Base-by-base conservation (phyloP, 306 rosid species). In the Trifolium subterraneum region DNA sequence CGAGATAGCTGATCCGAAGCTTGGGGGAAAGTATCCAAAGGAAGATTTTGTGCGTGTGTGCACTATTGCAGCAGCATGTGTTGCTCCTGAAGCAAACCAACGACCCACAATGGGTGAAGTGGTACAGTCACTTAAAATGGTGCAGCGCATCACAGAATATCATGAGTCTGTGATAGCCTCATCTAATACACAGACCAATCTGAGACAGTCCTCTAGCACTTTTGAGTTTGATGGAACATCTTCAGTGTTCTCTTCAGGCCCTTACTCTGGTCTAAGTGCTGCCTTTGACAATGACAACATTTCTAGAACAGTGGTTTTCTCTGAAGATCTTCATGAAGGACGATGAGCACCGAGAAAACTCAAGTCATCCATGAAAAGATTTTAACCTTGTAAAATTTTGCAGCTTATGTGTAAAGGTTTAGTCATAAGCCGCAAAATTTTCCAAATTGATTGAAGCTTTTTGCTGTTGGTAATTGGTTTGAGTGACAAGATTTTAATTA, bases 91-190 rank as follows among this genome's bases (percentile, higher is more conserved):
- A 88, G 96, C 99, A 65, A 86, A 79, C 86, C 99, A 94, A 79
- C 90, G 99, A 48, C 99, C 99, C 33, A 90, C 99, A 18, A 94
- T 94, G 96, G 99, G 99, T 23, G 99, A 94, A 85, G 99, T 94
- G 80, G 97, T 94, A 29, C 99, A 94, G 72, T 94, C 99, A 50
- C 96, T 94, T 72, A 94, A 94, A 83, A 94, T 94, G 99, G 99
- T 94, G 79, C 99, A 94, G 83, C 94, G 97, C 6, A 70, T 90
- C 71, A 81, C 95, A 4, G 99, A 94, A 65, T 74, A 87, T 47
- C 95, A 90, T 36, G 91, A 88, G 71, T 70, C 96, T 23, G 52
- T 61, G 47, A 38, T 87, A 69, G 62, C 92, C 67, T 59, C 97
- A 38, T 82, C 96, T 78, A 90, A 84, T 79, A 82, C 88, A 52